Conservation (phyloP, 495 filamentous ascomycete genomes). For the Lasiosphaeria miniovina region DNA sequence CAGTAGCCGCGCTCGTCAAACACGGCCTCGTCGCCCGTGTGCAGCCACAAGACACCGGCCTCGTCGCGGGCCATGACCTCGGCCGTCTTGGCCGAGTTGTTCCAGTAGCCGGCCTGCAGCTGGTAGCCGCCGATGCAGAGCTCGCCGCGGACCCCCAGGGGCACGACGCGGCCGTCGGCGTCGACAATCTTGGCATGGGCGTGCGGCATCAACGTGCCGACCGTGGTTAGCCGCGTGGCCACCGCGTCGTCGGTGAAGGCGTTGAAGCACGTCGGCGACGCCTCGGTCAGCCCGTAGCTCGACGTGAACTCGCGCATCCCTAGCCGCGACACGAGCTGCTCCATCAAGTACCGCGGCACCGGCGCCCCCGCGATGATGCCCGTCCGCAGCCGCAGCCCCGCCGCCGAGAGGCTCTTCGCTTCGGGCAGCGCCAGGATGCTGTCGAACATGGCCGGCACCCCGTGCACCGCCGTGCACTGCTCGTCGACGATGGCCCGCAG, state of each 20-base stretch:
- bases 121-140: conserved; percentile 68
- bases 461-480: conserved; percentile 66
- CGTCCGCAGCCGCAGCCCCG: conserved; percentile 55
- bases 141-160: conserved; percentile 58
- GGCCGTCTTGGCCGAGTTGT: conserved; percentile 64
- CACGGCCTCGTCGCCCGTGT: conserved; percentile 67
- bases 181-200: conserved; percentile 67
- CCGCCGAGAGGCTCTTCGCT: conserved; percentile 41
- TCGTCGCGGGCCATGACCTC: conserved; percentile 60
- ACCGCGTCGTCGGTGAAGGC: conserved; percentile 64
- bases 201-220: conserved; percentile 66
- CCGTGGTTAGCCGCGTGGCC: conserved; percentile 56
- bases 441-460: conserved; percentile 73
- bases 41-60: conserved; percentile 59
- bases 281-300: conserved; percentile 71
- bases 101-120: conserved; percentile 67
- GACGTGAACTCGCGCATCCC: conserved; percentile 68
- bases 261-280: conserved; percentile 69
- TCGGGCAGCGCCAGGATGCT: conserved; percentile 55
- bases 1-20: conserved; percentile 64
- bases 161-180: conserved; percentile 54
- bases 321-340: conserved; percentile 54
- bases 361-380: conserved; percentile 69
- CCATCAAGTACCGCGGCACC: conserved; percentile 63
- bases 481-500: conserved; percentile 60